A percentile compares a stretch with the other conserved stretches of the same genome.
phyloP scores from a whole-genome alignment of 2,329 filamentous ascomycete species.

The Botrytis galanthina region DNA sequence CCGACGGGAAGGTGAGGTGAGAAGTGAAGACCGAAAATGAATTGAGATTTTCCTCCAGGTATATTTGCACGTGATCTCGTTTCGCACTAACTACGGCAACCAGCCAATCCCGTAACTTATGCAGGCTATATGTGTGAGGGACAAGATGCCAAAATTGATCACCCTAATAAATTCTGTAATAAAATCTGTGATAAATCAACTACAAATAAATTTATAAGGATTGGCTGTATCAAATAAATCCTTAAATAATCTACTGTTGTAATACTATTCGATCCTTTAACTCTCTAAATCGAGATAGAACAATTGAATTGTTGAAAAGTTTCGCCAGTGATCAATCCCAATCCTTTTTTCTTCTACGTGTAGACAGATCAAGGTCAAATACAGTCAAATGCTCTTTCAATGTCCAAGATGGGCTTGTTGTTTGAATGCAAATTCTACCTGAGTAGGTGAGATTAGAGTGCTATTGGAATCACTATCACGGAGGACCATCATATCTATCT shows the following conservation, averaged over 20 bases:
- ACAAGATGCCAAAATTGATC: not conserved
- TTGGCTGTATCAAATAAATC: not conserved
- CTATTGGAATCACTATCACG: not conserved
- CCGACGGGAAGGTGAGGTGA: not conserved
- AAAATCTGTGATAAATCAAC: not conserved
- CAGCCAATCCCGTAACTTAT: not conserved
- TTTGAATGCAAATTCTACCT: not conserved
- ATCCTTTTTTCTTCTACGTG: not conserved
- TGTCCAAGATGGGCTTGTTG: not conserved
- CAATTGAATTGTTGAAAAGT: not conserved
- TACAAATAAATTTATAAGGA: not conserved
- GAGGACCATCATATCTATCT: not conserved
- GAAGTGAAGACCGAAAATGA: constrained; percentile 5
- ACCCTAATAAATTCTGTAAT: not conserved
- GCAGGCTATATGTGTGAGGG: not conserved
- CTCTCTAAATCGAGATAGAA: not conserved
- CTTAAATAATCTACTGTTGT: not conserved
- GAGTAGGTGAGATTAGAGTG: not conserved
- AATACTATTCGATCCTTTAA: not conserved
- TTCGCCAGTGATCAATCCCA: not conserved
- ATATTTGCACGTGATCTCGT: not conserved
- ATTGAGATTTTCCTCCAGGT: constrained; percentile 3
- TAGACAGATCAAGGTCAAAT: not conserved
- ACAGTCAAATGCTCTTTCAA: not conserved
- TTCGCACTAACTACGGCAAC: constrained; percentile 10